Percentiles rank a stretch among this genome's conserved stretches.
Conservation (phyloP, 2,329 filamentous ascomycete genomes). For the Ophiostoma quercus region DNA sequence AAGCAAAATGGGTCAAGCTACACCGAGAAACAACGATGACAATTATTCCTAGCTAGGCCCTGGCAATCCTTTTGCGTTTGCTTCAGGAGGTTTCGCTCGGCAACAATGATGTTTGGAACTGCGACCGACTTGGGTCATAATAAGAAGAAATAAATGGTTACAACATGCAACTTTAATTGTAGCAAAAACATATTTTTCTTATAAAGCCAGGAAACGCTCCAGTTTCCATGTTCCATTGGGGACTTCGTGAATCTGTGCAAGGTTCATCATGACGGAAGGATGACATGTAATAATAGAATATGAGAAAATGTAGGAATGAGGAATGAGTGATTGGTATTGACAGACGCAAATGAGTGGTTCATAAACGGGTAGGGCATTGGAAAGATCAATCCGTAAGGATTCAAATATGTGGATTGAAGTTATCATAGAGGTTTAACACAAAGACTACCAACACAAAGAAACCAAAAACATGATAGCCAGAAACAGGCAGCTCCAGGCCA, state of each 20-base stretch:
- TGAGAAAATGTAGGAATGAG: neutral
- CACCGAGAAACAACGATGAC: neutral
- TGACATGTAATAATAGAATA: neutral
- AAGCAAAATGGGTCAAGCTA: neutral
- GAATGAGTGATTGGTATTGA: neutral
- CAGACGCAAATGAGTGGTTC: neutral
- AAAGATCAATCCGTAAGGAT: neutral
- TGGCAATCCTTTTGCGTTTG: too few relatives aligned
- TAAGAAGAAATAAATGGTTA: neutral
- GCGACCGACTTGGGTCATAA: neutral
- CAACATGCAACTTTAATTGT: too few relatives aligned
- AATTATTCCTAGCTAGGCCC: neutral
- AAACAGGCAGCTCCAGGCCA: too few relatives aligned
- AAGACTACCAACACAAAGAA: neutral
- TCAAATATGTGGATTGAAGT: neutral
- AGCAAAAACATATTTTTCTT: too few relatives aligned
- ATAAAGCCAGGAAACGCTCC: too few relatives aligned
- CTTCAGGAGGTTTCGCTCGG: too few relatives aligned
- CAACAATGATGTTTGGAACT: neutral
- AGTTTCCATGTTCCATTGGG: neutral
- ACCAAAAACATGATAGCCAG: too few relatives aligned
- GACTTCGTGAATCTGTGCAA: neutral
- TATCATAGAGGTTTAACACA: neutral
- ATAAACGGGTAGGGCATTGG: neutral
- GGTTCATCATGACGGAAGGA: neutral